Evolutionary conservation across 148 eudicot genomes (phyloP).

Genomic region (Amaranthus hypochondriacus): DNA sequence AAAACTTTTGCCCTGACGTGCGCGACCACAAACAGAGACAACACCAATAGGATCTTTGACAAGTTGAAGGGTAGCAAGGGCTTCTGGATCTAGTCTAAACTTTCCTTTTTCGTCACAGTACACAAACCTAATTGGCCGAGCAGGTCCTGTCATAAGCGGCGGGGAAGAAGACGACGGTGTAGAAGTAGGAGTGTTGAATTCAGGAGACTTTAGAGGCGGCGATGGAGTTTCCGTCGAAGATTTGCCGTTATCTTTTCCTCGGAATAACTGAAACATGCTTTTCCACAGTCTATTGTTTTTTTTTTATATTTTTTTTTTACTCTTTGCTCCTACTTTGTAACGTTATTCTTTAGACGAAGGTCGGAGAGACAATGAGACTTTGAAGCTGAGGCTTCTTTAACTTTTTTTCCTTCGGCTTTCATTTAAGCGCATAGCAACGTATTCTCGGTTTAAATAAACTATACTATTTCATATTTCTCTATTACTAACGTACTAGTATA

Average conservation of each 20-base stretch:
- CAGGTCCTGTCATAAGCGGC: constrained; percentile 45
- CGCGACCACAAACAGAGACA: constrained; percentile 98
- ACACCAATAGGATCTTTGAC: constrained; percentile 87
- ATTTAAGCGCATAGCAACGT: too few relatives aligned
- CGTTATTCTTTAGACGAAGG: too few relatives aligned
- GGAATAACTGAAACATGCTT: too few relatives aligned
- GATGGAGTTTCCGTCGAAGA: constrained; percentile 27
- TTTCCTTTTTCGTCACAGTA: constrained; percentile 85
- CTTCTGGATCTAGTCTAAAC: constrained; percentile 90
- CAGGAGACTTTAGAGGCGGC: constrained; percentile 5
- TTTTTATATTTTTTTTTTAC: too few relatives aligned
- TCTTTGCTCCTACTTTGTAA: too few relatives aligned
- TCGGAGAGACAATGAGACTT: too few relatives aligned
- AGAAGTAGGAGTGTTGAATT: neutral
- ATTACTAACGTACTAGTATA: too few relatives aligned
- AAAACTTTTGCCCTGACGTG: constrained; percentile 94
- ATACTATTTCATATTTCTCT: too few relatives aligned
- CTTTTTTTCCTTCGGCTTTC: too few relatives aligned
- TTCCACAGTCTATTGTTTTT: too few relatives aligned
- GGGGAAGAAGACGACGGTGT: constrained; percentile 27
- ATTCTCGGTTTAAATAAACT: too few relatives aligned
- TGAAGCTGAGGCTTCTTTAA: too few relatives aligned
- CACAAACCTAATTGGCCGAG: constrained; percentile 77
- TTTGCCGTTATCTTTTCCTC: constrained; percentile 12
- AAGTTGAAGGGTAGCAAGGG: constrained; percentile 76